Evolutionary conservation across 2,329 filamentous ascomycete species (phyloP), one percentile per base, ranked within the genome.

Genomic region (Hymenotorrendiella dingleyae): DNA sequence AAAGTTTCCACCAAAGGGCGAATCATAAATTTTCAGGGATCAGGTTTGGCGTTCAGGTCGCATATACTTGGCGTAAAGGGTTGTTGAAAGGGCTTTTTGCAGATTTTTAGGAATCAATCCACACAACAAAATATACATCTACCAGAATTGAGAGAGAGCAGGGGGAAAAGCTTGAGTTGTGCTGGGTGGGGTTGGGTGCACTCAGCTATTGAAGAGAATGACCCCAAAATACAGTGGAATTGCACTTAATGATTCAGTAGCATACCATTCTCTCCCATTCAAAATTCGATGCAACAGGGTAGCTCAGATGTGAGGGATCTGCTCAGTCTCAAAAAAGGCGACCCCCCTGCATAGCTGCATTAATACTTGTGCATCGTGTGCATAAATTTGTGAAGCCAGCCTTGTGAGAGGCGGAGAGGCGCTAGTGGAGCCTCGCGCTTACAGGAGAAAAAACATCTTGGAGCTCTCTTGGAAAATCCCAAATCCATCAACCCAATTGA

Each of bases 1-100:
- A 19, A 83, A 72, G 47, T 95, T 95, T 59, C 91, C 90, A 16
- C 88, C 88, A 3, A 80, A 75, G 54, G 74, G 73, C 30, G 43
- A 57, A 33, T 52, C 56, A 45, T 62, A 46, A 60, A 1, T n/a
- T 39, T n/a, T 26, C n/a, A 24, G 26, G 30, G 37, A 28, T 14
- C 23, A n/a, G 23, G 21, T 29, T n/a, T 36, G 43, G 43, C 26
- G 43, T 47, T 48, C 38, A 30, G 34, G 36, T 30, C 28, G 32
- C 22, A 39, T 48, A 33, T 16, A 37, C 16, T 42, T 33, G 53
- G 51, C 45, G 49, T 53, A 50, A 24, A 36, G 36, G 33, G 42
- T 47, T 51, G 32, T 37, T 38, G 49, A 50, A 47, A n/a, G 20
- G 20, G 23, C 17, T 33, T 16, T 10, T 14, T 5, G 8, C 24